Base-by-base conservation (phyloP, 2,329 filamentous ascomycete genomes). In the Hymenoscyphus linearis region DNA sequence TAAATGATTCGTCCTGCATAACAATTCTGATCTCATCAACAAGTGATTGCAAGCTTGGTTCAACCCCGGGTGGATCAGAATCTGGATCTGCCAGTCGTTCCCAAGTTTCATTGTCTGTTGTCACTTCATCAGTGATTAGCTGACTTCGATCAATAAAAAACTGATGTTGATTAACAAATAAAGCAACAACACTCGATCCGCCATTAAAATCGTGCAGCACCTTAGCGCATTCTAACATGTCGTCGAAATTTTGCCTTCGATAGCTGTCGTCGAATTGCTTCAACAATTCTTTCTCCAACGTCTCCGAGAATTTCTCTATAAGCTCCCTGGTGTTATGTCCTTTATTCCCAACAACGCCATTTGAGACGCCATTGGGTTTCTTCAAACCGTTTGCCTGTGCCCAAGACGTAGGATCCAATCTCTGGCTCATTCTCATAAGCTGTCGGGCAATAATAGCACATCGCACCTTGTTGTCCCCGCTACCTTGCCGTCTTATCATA, bases 251-350 rank as follows among this genome's bases (percentile, higher is more conserved):
- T 70, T 96, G 92, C 68, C 89, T 87, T 65, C 93, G 84, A 74
- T 98, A 98, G 78, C 93, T 97, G 72, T 96, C 91, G 79, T 99
- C 96, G 76, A 99, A 99, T 71, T 97, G 93, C 74, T 93, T 91
- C 63, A 99, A 78, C 44, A 99, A 80, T 72, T 99, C 95, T 73
- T 98, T 96, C 75, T 99, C 95, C 62, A 99, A 77, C 0, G 90
- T 93, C 74, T 99, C 95, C 27, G 93, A 90, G 75, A 98, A 99
- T 74, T 96, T 97, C 76, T 99, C 95, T 60, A 99, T 89, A 16
- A 96, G 85, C 74, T 97, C 93, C 65, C 91, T 85, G 2, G 91
- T 95, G 71, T 93, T 82, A 69, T 79, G 73, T 18, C 70, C 70
- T 68, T 77, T 78, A 66, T 79, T 78, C 65, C 74, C 76, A 62